Percentiles rank a stretch among this genome's conserved stretches.
phyloP scores from a whole-genome alignment of 352 stramenopile genomes.

The Pythium pyrilobum region DNA sequence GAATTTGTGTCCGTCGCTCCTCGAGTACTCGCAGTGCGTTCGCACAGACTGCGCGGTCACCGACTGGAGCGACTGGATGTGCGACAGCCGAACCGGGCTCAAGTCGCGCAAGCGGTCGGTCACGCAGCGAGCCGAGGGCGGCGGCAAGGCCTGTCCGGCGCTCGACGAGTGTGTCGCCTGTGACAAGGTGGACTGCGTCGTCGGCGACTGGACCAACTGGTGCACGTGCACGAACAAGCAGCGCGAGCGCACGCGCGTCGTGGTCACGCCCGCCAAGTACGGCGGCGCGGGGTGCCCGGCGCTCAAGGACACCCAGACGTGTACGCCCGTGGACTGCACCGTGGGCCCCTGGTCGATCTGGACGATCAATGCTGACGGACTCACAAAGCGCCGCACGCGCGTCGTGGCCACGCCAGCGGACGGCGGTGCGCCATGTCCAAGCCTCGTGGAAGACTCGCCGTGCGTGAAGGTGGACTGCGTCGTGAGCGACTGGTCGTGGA shows the following conservation, averaged over 20 bases:
- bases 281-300: conserved; percentile 24
- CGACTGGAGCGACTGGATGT: conserved; percentile 15
- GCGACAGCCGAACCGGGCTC: conserved; percentile 7
- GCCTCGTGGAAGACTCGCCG: conserved; percentile 25
- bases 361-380: conserved; percentile 4
- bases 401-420: conserved; percentile 4
- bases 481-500: conserved; percentile 36
- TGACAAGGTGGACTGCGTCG: conserved; percentile 48
- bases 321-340: conserved; percentile 20
- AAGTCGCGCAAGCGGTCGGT: conserved; percentile 18
- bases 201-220: conserved; percentile 46
- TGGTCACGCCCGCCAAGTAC: conserved; percentile 32
- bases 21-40: conserved; percentile 16
- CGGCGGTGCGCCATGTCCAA: conserved; percentile 41
- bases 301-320: conserved; percentile 24
- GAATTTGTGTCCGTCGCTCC: conserved; percentile 23
- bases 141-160: conserved; percentile 21
- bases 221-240: conserved; percentile 16
- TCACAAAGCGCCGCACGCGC: conserved; percentile 16
- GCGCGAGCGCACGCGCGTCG: conserved; percentile 31
- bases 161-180: conserved; percentile 30
- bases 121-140: conserved; percentile 7
- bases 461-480: conserved; percentile 35
- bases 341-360: conserved; percentile 22
- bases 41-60: conserved; percentile 7